Evolutionary conservation across 345 rosid species (phyloP), one percentile per base, ranked within the genome.

Genomic region (Cardamine chenopodiifolia): DNA sequence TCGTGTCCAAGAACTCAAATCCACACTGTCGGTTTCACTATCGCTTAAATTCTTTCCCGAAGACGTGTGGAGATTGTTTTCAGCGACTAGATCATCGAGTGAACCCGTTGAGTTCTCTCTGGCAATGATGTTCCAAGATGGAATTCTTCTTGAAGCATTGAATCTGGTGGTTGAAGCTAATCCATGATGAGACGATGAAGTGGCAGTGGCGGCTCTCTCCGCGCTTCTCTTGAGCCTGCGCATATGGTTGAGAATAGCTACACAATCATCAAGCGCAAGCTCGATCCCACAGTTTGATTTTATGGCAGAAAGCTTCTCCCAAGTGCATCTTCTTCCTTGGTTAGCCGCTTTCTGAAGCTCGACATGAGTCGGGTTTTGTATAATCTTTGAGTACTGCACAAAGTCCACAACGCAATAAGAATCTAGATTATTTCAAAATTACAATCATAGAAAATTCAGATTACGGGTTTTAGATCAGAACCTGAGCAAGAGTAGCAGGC

Each of bases 401-500:
- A 49, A 22, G 2, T 8, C 8, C 35, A 39, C 45, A 70, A 40
- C 18, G 1, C 23, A 64, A 61, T 65, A 72, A 80, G 70, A 72
- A 67, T 29, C 76, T 63, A 19, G 54, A 11, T 39, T 3, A 39
- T 39, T 39, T 39, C 42, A 56, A 35, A 9, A 15, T 39, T 23
- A 10, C 28, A 52, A 45, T 52, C 10, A 66, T 61, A 72, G 5
- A 28, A 17, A 8, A 28, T 32, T 60, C 54, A 63, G 68, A 9
- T 62, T 12, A n/a, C 2, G 2, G 35, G 28, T 17, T 39, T 68
- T 70, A 66, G 72, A 66, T 39, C 18, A 4, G 37, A 83, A 95
- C 99, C 99, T 95, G 99, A 80, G 97, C 84, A 53, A 89, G 85
- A 13, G 99, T 92, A 71, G 99, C 97, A 35, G 99, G 97, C 96